Evolutionary conservation across 208 protist species (phyloP), one percentile per base, ranked within the genome.

Genomic region (Novymonas esmeraldas): DNA sequence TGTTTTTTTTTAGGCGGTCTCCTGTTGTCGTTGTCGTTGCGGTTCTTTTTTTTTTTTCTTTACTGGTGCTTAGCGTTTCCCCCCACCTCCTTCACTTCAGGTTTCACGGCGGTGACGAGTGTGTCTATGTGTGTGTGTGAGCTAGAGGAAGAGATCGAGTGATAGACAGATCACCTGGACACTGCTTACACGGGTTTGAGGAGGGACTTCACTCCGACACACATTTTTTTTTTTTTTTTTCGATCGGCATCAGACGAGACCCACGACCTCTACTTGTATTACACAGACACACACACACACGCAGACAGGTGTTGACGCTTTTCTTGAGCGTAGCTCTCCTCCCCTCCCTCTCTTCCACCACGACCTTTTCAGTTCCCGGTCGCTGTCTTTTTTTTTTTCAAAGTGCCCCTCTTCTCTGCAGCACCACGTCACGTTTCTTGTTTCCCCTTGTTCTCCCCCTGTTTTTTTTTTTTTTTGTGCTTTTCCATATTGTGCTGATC

Each of bases 381-480:
- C 18, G 2, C 10, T 42, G 0, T 58, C 18, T 50, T 62, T 45
- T 7, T 44, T 11, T 28, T 22, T 46, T 54, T 26, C 9, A 7
- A 33, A 52, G n/a, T n/a, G 14, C 44, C 3, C 16, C 34, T 48
- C 2, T 26, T 54, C 13, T n/a, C 9, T 34, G 7, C 3, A 16
- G 36, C 20, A 46, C 14, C 9, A 14, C 11, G 4, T 20, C 28
- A 38, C 29, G 0, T 26, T 42, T 57, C 33, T 39, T 24, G 6
- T 42, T 52, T 52, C 48, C 39, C 48, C 22, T 48, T 63, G 52
- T 10, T 34, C 16, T 2, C n/a, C 20, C 13, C 22, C 2, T 50
- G 13, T 14, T 11, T 57, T 28, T 28, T 18, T 64, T 38, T 59
- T 50, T 31, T 44, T 31, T 39, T 36, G 44, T 61, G 16, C 39